A percentile compares a stretch with the other conserved stretches of the same genome.
phyloP scores from a whole-genome alignment of 2,329 filamentous ascomycete species.

The Penicillium sp. region DNA sequence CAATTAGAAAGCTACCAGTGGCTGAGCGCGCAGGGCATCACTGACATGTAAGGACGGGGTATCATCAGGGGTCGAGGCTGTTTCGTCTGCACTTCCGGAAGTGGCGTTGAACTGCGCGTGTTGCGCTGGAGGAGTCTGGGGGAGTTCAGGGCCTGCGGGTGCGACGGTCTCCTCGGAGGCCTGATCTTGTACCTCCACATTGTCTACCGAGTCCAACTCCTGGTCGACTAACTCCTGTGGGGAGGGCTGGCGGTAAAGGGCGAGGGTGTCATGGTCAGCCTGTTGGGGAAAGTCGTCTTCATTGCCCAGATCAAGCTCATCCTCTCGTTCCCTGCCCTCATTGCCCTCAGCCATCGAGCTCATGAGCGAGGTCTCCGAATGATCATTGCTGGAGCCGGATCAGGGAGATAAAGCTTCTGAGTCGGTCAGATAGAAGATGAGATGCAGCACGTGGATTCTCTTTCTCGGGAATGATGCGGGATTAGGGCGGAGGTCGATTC shows the following conservation, averaged over 20 bases:
- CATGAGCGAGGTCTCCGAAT: slow-evolving; percentile 58
- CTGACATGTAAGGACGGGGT: slow-evolving; percentile 77
- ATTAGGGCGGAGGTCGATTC: slow-evolving; percentile 1
- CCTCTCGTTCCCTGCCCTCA: slow-evolving; percentile 59
- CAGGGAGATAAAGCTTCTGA: slow-evolving; percentile 6
- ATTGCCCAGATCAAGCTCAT: slow-evolving; percentile 48
- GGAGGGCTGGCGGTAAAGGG: slow-evolving; percentile 20
- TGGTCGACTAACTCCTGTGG: slow-evolving; percentile 23
- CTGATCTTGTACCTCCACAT: slow-evolving; percentile 19
- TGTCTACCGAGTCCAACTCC: slow-evolving; percentile 27
- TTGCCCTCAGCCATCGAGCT: slow-evolving; percentile 65
- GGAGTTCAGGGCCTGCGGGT: slow-evolving; percentile 14
- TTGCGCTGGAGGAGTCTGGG: slow-evolving; percentile 26
- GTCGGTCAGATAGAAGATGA: neutral
- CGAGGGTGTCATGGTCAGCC: slow-evolving; percentile 28
- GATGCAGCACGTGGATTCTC: neutral
- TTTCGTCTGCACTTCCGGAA: slow-evolving; percentile 58
- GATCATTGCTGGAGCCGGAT: slow-evolving; percentile 51
- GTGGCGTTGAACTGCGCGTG: slow-evolving; percentile 17
- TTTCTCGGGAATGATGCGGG: neutral
- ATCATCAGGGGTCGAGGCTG: slow-evolving; percentile 75
- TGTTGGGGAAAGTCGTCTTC: slow-evolving; percentile 36
- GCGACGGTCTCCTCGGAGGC: slow-evolving; percentile 19
- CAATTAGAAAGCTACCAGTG: slow-evolving; percentile 47
- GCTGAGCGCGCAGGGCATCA: slow-evolving; percentile 49